Evolutionary conservation across 352 stramenopile genomes (phyloP).

Genomic region (Thalassiosira gravida): DNA sequence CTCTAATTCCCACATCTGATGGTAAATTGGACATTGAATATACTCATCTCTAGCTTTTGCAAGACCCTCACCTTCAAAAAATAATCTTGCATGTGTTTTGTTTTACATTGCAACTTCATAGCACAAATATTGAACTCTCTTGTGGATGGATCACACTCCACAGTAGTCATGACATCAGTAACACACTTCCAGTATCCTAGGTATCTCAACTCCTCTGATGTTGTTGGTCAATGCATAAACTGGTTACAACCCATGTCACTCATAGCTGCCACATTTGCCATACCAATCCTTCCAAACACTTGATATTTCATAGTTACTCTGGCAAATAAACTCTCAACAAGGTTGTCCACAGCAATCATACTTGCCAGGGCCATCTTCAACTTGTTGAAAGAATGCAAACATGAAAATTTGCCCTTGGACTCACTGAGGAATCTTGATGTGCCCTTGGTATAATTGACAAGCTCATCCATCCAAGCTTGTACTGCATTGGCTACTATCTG

Average conservation of each 20-base stretch:
- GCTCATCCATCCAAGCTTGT: too few relatives aligned
- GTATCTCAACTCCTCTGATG: too few relatives aligned
- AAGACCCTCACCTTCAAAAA: not conserved
- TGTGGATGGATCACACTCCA: not conserved
- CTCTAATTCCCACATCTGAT: not conserved
- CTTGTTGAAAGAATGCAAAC: not conserved
- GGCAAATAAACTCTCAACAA: not conserved
- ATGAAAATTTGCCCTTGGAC: not conserved
- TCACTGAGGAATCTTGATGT: too few relatives aligned
- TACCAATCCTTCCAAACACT: not conserved
- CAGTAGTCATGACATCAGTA: not conserved
- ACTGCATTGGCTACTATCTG: too few relatives aligned
- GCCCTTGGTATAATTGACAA: too few relatives aligned
- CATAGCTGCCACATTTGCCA: not conserved
- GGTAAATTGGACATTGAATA: constrained; percentile 20
- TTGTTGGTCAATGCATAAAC: not conserved
- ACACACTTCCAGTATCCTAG: too few relatives aligned
- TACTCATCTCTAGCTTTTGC: constrained; percentile 23
- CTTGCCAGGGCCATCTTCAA: not conserved
- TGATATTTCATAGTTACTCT: not conserved
- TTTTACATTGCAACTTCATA: not conserved
- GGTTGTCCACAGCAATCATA: not conserved
- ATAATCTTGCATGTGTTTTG: not conserved
- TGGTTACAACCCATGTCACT: not conserved
- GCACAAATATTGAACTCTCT: not conserved